Conservation (phyloP, 345 rosid genomes). For the Linum usitatissimum region DNA sequence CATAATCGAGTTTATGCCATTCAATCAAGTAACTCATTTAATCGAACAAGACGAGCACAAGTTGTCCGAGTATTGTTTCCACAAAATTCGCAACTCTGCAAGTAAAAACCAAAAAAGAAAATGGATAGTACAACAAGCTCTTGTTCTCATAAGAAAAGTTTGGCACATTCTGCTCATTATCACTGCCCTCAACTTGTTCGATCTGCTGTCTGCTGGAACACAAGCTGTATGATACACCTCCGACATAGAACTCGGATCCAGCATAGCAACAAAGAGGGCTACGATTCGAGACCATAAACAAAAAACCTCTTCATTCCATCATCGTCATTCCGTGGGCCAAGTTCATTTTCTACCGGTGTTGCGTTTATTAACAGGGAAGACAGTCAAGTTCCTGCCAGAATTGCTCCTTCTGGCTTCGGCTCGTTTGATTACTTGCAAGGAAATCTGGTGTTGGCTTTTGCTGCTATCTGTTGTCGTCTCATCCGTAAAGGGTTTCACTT, state of each 20-base stretch:
- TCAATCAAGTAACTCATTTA: too few relatives aligned
- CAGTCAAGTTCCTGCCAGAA: conserved; percentile 57
- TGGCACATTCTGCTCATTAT: background rate
- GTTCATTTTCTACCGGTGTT: conserved; percentile 25
- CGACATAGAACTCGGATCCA: too few relatives aligned
- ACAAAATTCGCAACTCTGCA: too few relatives aligned
- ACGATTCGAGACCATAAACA: background rate
- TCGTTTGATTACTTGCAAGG: conserved; percentile 48
- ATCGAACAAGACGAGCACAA: too few relatives aligned
- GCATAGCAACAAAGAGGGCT: background rate
- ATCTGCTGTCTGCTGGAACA: background rate
- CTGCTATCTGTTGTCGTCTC: conserved; percentile 28
- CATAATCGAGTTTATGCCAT: too few relatives aligned
- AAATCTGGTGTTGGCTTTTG: conserved; percentile 42
- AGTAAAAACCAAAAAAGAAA: too few relatives aligned
- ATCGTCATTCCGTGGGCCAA: background rate
- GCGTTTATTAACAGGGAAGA: conserved; percentile 56
- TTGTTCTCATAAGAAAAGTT: too few relatives aligned
- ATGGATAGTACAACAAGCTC: background rate
- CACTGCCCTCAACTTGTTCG: background rate
- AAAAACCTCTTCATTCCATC: too few relatives aligned
- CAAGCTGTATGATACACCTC: background rate
- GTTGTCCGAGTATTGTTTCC: too few relatives aligned
- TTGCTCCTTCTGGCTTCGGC: conserved; percentile 43
- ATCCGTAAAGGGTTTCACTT: conserved; percentile 60